Percentiles rank a stretch among this genome's conserved stretches.
phyloP scores from a whole-genome alignment of 108 stramenopile species.

The Epithemia pelagica region DNA sequence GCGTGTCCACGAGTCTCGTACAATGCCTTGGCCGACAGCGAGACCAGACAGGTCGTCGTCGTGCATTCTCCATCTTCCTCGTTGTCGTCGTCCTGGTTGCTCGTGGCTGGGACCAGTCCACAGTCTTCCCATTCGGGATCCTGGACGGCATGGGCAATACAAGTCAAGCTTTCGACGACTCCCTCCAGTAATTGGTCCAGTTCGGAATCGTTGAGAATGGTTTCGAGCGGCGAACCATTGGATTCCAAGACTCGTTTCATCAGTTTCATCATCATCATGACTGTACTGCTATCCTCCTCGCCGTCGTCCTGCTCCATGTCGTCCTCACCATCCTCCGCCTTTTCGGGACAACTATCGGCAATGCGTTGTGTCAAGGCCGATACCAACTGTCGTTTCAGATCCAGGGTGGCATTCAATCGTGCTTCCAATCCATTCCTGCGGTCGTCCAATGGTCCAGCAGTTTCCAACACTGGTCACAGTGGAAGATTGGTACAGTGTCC shows the following conservation, averaged over 20 bases:
- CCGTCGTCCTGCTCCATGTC: too few relatives aligned
- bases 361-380: background rate
- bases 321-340: too few relatives aligned
- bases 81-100: background rate
- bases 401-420: background rate
- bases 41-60: background rate
- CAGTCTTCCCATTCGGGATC: background rate
- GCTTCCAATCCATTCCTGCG: background rate
- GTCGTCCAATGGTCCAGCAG: too few relatives aligned
- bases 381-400: background rate
- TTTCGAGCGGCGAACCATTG: too few relatives aligned
- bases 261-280: too few relatives aligned
- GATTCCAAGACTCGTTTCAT: too few relatives aligned
- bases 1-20: background rate
- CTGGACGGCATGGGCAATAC: background rate
- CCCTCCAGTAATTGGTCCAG: background rate
- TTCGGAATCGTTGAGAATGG: background rate
- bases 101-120: background rate
- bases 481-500: background rate
- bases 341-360: background rate
- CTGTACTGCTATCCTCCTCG: too few relatives aligned
- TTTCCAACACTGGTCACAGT: background rate
- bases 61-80: background rate
- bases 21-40: background rate
- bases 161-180: background rate